Percentiles rank a stretch among this genome's conserved stretches.
phyloP scores from a whole-genome alignment of 306 rosid species.

The Carpinus viminea region DNA sequence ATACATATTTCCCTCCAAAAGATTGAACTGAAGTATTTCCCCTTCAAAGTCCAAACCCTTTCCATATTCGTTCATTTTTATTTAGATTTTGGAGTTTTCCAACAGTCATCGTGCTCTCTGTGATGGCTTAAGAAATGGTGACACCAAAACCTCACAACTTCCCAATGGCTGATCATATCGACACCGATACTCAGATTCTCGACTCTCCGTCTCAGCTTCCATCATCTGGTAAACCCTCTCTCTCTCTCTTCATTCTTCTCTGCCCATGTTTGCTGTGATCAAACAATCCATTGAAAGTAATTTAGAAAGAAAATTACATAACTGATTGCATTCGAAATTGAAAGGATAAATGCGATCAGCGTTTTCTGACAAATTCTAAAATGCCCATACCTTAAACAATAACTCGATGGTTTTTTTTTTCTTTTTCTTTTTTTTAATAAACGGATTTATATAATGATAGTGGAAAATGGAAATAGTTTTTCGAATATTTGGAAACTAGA shows the following conservation, averaged over 20 bases:
- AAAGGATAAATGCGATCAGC: no score
- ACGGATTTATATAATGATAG: not conserved
- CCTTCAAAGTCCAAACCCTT: slow-evolving; percentile 27
- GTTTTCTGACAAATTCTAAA: no score
- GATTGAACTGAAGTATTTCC: not conserved
- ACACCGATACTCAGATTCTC: slow-evolving; percentile 10
- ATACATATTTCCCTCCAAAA: slow-evolving; percentile 42
- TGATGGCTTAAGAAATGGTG: not conserved
- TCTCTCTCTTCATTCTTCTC: not conserved
- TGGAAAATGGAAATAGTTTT: not conserved
- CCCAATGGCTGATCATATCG: slow-evolving; percentile 11
- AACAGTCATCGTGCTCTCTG: not conserved
- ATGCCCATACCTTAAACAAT: not conserved
- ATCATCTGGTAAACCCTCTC: slow-evolving; percentile 33
- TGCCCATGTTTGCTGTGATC: not conserved
- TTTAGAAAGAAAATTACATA: no score
- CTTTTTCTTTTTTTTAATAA: not conserved
- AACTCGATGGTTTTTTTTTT: not conserved
- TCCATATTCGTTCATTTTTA: not conserved
- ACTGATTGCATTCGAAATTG: not conserved
- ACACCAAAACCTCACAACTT: not conserved
- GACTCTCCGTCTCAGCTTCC: slow-evolving; percentile 31
- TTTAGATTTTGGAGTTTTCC: slow-evolving; percentile 8
- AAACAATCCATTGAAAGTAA: not conserved
- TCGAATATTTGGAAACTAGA: no score